A percentile compares a stretch with the other conserved stretches of the same genome.
These are phyloP conservation scores for Puccinia polysora DNA, from an alignment of 1,284 basidiomycete genomes.

Conservation along the genomic window DNA sequence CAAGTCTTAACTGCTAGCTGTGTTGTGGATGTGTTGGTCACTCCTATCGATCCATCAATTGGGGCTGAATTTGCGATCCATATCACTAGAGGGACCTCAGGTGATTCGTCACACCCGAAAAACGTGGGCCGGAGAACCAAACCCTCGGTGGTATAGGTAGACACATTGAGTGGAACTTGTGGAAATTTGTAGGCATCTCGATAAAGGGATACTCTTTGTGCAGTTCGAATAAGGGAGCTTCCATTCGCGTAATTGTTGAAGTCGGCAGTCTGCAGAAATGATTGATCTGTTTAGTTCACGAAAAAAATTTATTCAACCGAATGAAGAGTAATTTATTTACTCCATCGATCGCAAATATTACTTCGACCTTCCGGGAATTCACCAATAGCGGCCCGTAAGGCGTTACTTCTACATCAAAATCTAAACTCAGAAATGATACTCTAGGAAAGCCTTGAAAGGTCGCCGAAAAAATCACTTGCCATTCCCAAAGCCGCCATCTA, in stretches of 20 bases:
- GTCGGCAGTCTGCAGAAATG: slow-evolving; percentile 7
- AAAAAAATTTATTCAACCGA: not conserved
- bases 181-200: slow-evolving; percentile 34
- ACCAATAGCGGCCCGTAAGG: slow-evolving; percentile 33
- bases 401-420: slow-evolving; percentile 19
- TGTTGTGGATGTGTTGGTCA: slow-evolving; percentile 27
- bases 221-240: slow-evolving; percentile 28
- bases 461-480: slow-evolving; percentile 13
- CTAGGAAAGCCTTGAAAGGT: not conserved
- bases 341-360: slow-evolving; percentile 39
- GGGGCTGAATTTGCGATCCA: slow-evolving; percentile 41
- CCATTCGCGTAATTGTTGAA: slow-evolving; percentile 37
- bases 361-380: slow-evolving; percentile 15
- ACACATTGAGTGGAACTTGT: slow-evolving; percentile 30
- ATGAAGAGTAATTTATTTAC: slow-evolving; percentile 1
- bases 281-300: not conserved
- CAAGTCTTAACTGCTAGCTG: slow-evolving; percentile 32
- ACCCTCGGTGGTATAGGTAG: slow-evolving; percentile 23
- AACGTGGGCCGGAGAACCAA: slow-evolving; percentile 34
- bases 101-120: slow-evolving; percentile 33
- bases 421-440: not conserved
- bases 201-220: slow-evolving; percentile 13
- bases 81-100: slow-evolving; percentile 23
- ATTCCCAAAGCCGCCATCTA: slow-evolving; percentile 33
- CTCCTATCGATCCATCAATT: slow-evolving; percentile 20